phyloP scores from a whole-genome alignment of 108 stramenopile genomes.

The Thalassiosira profunda region DNA sequence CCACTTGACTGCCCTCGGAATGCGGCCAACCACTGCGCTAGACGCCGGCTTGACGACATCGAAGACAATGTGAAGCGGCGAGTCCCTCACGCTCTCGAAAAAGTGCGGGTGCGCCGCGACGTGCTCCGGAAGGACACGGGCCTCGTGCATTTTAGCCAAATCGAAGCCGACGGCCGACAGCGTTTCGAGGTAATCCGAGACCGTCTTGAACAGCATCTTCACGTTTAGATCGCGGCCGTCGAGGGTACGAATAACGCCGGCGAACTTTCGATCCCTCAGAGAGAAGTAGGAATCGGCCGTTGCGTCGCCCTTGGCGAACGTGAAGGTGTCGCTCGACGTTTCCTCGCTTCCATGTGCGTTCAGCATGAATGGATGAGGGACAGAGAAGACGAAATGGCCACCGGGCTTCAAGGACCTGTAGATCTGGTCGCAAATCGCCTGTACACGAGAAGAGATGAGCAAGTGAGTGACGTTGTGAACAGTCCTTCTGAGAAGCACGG shows the following conservation, averaged over 20 bases:
- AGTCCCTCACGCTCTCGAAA: slow-evolving; percentile 3
- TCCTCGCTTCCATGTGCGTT: no score
- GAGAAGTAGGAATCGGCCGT: not conserved
- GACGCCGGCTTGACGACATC: not conserved
- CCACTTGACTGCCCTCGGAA: no score
- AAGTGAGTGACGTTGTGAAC: no score
- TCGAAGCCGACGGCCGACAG: not conserved
- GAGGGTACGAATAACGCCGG: not conserved
- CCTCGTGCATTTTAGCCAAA: slow-evolving; percentile 4
- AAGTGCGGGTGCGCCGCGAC: not conserved
- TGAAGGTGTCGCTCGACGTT: no score
- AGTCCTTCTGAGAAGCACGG: no score
- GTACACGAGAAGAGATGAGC: no score
- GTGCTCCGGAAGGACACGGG: not conserved
- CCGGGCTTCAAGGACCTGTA: slow-evolving; percentile 8
- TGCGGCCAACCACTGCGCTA: no score
- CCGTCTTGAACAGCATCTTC: slow-evolving; percentile 1
- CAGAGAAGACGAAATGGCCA: slow-evolving; percentile 6
- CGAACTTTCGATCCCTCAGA: not conserved
- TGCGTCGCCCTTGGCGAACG: slow-evolving; percentile 14
- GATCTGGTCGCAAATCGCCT: no score
- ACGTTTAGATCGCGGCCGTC: not conserved
- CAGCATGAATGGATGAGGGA: slow-evolving; percentile 10
- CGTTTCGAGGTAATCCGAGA: not conserved
- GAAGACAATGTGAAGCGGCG: not conserved